Evolutionary conservation across 306 rosid genomes (phyloP), one percentile per base, ranked within the genome.

Genomic region (Adenanthera pavonina): DNA sequence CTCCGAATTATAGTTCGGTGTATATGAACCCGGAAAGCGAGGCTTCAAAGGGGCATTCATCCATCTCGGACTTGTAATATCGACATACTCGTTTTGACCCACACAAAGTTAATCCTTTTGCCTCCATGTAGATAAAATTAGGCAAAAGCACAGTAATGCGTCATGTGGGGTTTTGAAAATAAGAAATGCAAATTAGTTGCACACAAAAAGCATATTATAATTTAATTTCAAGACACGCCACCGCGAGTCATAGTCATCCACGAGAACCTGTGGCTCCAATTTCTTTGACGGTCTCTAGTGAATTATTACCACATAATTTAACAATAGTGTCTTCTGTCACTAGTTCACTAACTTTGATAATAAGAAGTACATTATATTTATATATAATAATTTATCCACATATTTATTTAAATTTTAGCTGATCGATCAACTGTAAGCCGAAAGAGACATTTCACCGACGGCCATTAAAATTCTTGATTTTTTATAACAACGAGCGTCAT

Each of bases 241-340:
- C 8, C 12, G 15, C 8, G 17, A 61, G 19, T 30, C 68, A 33
- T 68, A 78, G 43, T 69, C 64, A 34, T 57, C 77, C 44, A 78
- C 67, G 81, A 41, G 49, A 84, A 41, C 82, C 52, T 53, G 75
- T 84, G 90, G 88, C 86, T 76, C 38, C 69, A 65, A 75, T 81
- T 87, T 77, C 48, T 62, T 61, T 4, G 90, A 66, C 90, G 90
- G 90, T 81, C 11, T 35, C 2, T 20, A 34, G 16, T 11, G 78
- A 79, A 36, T 54, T 75, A 75, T 52, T 62, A 74, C 66, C 48
- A 36, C 40, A 38, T 78, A 74, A 47, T 64, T 56, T 76, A 80
- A 46, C 86, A n/a, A 38, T 46, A 44, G 36, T 25, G 70, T 78
- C 35, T 77, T 36, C 30, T 51, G 76, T 78, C 86, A 75, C 61